Conservation (phyloP, 257 asterid genomes). For the Dorcoceras hygrometricum region DNA sequence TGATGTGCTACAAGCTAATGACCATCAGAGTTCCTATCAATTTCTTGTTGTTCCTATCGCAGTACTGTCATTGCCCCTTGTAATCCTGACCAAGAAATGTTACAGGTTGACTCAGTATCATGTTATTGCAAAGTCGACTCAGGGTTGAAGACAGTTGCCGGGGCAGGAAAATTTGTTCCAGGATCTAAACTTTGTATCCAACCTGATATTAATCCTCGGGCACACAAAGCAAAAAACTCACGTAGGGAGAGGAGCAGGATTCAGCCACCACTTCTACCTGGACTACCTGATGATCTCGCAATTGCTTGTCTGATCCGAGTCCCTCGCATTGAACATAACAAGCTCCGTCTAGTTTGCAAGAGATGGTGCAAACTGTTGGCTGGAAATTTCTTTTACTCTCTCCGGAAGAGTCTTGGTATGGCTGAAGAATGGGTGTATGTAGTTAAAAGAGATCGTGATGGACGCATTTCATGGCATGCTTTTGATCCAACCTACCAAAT, state of each 20-base stretch:
- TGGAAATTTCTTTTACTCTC: constrained; percentile 57
- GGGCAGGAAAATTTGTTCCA: constrained; percentile 59
- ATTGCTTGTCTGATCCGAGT: constrained; percentile 63
- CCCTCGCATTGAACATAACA: constrained; percentile 55
- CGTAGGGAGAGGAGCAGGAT: constrained; percentile 53
- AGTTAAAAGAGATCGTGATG: constrained; percentile 53
- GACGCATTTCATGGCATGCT: constrained; percentile 63
- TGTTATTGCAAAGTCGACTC: constrained; percentile 68
- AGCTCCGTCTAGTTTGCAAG: constrained; percentile 60
- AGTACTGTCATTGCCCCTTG: background rate
- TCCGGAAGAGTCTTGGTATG: constrained; percentile 51
- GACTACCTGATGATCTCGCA: constrained; percentile 65
- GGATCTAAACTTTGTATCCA: constrained; percentile 65
- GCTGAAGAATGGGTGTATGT: constrained; percentile 70
- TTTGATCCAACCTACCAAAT: constrained; percentile 54
- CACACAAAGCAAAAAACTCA: constrained; percentile 46
- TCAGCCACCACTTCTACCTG: constrained; percentile 63
- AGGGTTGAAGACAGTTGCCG: constrained; percentile 55
- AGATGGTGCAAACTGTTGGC: constrained; percentile 61
- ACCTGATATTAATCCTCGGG: constrained; percentile 54
- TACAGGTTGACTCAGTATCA: constrained; percentile 67
- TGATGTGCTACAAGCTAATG: background rate
- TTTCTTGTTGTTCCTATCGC: background rate
- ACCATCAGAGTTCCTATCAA: constrained; percentile 2
- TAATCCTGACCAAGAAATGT: constrained; percentile 4